Evolutionary conservation across 2,329 filamentous ascomycete genomes (phyloP).

Genomic region (Graphilbum fragrans): DNA sequence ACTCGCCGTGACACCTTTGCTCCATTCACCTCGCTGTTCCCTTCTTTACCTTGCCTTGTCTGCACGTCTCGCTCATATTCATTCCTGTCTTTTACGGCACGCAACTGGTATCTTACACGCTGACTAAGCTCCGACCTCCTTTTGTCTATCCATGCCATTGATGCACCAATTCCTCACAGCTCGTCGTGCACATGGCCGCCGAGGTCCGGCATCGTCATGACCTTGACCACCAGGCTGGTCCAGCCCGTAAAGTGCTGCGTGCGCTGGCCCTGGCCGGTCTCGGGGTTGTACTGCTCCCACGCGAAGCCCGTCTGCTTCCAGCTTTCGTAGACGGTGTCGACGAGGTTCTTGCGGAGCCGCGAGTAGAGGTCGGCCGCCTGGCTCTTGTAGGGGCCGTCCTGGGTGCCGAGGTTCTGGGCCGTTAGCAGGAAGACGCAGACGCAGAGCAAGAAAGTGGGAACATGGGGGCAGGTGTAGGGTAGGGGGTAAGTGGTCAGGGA

Average conservation of each 20-base stretch:
- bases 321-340: constrained; percentile 75
- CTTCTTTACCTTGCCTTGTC: too few species aligned
- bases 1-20: too few species aligned
- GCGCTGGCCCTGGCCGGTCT: constrained; percentile 83
- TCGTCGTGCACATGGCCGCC: constrained; percentile 27
- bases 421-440: constrained; percentile 3
- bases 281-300: constrained; percentile 96
- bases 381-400: constrained; percentile 53
- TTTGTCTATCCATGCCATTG: constrained; percentile 15
- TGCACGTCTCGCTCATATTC: neutral
- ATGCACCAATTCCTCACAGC: constrained; percentile 20
- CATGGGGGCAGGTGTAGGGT: neutral
- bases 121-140: neutral
- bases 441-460: constrained; percentile 1
- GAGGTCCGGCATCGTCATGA: constrained; percentile 86
- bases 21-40: too few species aligned
- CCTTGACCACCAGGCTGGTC: constrained; percentile 96
- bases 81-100: neutral
- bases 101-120: neutral
- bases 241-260: constrained; percentile 98
- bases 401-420: constrained; percentile 48
- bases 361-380: constrained; percentile 65
- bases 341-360: constrained; percentile 67
- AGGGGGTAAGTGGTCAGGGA: too few species aligned
- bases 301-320: constrained; percentile 92